Evolutionary conservation across 179 eudicot genomes (phyloP).

Genomic region (Corrigiola litoralis): DNA sequence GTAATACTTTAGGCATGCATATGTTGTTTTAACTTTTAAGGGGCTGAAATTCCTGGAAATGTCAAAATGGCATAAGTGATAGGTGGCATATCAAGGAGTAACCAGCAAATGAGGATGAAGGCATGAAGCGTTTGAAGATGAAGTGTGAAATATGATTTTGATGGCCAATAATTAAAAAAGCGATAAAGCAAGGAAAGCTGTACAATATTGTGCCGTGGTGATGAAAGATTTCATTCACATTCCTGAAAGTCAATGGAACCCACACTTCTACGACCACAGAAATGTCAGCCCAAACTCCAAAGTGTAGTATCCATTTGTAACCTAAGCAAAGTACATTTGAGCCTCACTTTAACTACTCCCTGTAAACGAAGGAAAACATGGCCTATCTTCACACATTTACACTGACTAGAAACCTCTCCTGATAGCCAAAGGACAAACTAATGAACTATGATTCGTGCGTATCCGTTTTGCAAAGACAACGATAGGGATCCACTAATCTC

Average conservation of each 20-base stretch:
- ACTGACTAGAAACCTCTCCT: no score
- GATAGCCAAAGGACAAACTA: no score
- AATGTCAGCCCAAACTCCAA: neutral
- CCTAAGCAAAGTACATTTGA: neutral
- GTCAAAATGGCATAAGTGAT: neutral
- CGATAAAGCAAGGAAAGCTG: neutral
- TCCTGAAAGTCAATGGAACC: neutral
- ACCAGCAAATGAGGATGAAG: neutral
- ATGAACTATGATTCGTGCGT: no score
- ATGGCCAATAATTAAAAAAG: neutral
- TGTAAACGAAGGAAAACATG: no score
- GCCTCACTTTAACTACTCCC: neutral
- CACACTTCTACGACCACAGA: neutral
- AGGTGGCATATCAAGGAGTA: neutral
- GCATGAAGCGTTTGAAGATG: neutral
- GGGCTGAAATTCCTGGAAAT: neutral
- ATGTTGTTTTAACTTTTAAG: no score
- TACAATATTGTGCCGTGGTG: no score
- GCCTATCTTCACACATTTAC: no score
- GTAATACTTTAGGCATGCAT: no score
- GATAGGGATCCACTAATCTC: no score
- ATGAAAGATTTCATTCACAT: neutral
- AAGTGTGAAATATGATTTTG: neutral
- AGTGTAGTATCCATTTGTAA: neutral
- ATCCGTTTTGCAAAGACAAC: no score